Evolutionary conservation across 345 rosid species (phyloP), one percentile per base, ranked within the genome.

Genomic region (Abelmoschus esculentus): DNA sequence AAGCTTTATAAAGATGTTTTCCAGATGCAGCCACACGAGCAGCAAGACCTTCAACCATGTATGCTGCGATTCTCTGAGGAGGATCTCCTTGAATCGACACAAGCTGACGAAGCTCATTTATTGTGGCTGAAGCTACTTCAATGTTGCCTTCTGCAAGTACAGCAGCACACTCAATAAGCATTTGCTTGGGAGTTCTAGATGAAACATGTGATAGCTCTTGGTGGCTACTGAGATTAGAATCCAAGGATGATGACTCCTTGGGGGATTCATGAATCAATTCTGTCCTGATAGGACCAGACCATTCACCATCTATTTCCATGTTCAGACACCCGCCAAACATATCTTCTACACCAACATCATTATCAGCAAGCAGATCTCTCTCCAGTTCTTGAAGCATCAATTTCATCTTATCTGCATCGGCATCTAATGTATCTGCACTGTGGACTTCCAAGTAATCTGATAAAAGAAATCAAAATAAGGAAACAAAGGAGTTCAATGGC

Each of bases 11-110:
- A 13, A 95, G 87, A 62, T 72, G 86, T 70, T 83, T 95, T 19
- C 99, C 99, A 22, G 99, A 91, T 44, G 86, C 80, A 75, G 97
- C 96, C 89, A 95, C 83, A 54, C 93, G 86, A 59, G 99, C 99
- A 18, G 96, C 99, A 71, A 95, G 86, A 62, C 99, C 97, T 86
- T 95, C 99, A 5, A 90, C 91, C 98, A 91, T 91, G 86, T 95
- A 95, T 50, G 99, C 99, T 1, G 99, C 98, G 4, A 90, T 88
- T 77, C 99, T 87, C 81, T 87, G 88, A 38, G 93, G 79, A 38
- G 99, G 99, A 32, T 91, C 97, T 71, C 99, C 99, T 73, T 91
- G 99, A 71, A 95, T 82, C 2, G 98, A 95, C 42, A 91, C 99
- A 59, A 78, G 71, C 70, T 83, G 89, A 10, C 97, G 88, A 29